Evolutionary conservation across 495 filamentous ascomycete genomes (phyloP).

Genomic region (Stereocaulon alpinum): DNA sequence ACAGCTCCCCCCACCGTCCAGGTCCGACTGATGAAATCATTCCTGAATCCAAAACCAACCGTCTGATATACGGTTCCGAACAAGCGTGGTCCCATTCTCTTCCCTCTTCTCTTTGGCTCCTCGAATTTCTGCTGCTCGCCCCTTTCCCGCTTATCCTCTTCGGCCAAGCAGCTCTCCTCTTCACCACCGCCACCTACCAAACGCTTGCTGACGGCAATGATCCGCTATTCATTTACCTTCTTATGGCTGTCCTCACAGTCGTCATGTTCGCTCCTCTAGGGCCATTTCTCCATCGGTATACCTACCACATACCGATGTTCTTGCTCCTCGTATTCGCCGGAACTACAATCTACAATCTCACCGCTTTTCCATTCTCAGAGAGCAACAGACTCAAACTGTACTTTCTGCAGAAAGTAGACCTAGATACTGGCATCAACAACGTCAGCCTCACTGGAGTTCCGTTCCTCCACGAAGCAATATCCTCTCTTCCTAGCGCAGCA

Average conservation of each 20-base stretch:
- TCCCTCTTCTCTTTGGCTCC: constrained; percentile 73
- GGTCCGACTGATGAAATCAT: constrained; percentile 26
- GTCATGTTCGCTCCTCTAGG: constrained; percentile 66
- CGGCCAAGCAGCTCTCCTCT: constrained; percentile 63
- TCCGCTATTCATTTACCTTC: constrained; percentile 56
- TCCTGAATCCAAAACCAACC: constrained; percentile 25
- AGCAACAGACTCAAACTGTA: constrained; percentile 72
- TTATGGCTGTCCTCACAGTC: constrained; percentile 53
- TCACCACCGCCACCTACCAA: constrained; percentile 61
- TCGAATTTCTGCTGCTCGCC: constrained; percentile 72
- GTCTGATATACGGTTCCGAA: constrained; percentile 59
- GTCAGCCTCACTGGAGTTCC: constrained; percentile 64
- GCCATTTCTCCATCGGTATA: constrained; percentile 81
- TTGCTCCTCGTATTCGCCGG: constrained; percentile 62
- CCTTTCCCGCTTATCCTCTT: constrained; percentile 67
- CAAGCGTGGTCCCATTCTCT: constrained; percentile 75
- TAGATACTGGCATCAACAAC: constrained; percentile 57
- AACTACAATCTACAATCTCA: constrained; percentile 78
- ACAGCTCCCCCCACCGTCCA: constrained; percentile 42
- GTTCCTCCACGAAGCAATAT: constrained; percentile 58
- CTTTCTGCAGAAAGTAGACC: constrained; percentile 73
- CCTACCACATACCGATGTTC: constrained; percentile 69
- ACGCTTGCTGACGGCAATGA: constrained; percentile 70
- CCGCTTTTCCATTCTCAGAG: constrained; percentile 78
- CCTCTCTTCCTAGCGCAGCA: constrained; percentile 57